Evolutionary conservation across 179 eudicot species (phyloP), one percentile per base, ranked within the genome.

Genomic region (Drosera spatulata): DNA sequence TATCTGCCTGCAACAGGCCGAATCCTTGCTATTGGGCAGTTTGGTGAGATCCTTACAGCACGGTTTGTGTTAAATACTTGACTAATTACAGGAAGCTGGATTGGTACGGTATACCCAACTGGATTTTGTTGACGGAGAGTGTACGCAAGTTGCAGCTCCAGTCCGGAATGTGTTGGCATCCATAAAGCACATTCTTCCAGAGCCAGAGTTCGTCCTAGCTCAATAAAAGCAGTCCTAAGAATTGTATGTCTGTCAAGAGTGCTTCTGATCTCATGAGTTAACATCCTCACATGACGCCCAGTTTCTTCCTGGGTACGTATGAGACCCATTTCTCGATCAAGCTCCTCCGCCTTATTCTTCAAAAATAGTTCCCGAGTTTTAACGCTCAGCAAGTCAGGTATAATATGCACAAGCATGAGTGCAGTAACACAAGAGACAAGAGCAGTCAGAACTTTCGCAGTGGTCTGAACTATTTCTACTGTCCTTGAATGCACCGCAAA

Each of bases 231-330:
- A 53, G 99, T 93, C 71, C 80, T 88, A 12, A 93, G 76, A 64
- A 93, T 93, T 6, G 96, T 86, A 65, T 86, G 99, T 65, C 99
- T 73, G 68, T 93, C 95, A 62, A 93, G 96, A 42, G 99, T 93
- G 77, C 99, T 93, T 72, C 96, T 78, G 55, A 93, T 88, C 77
- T 93, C 99, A 81, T 84, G 95, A 44, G 99, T 93, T 15, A 88
- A 72, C 96, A 93, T 93, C 66, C 99, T 79, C 59, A 93, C 99
- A 76, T 93, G 96, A 12, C 99, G 57, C 13, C 99, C 99, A 3
- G 96, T 93, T 71, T 93, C 99, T 75, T 93, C 99, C 65, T 88
- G 96, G 8, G 96, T 84, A 46, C 95, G 91, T 6, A 93, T 93
- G 50, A 86, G 73, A 41, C 99, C 99, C 99, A 88, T 86, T 66